Evolutionary conservation across 73 alveolate genomes (phyloP), one percentile per base, ranked within the genome.

Genomic region (Paramecium biaurelia): DNA sequence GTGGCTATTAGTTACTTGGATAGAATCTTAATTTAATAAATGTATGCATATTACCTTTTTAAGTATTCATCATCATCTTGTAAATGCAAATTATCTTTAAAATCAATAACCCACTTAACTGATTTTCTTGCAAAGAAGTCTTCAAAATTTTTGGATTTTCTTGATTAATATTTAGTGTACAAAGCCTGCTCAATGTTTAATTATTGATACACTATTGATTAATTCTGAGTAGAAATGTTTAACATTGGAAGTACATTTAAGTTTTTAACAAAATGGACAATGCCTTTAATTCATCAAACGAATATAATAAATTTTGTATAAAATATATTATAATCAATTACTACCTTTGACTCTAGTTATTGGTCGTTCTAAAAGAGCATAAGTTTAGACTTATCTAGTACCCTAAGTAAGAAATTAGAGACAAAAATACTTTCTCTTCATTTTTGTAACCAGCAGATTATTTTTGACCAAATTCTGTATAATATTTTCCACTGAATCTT

Each of bases 11-110:
- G 7, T 38, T 47, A 12, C 30, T 70, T 21, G 70, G 42, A 72
- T 89, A 89, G 43, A 42, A 89, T 23, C 90, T 79, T 37, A 23
- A 23, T 43, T 7, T 23, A 42, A 4, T 24, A 2, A 3, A 79
- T 21, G 26, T 6, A 32, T 35, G 14, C 14, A 5, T 4, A 3
- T 1, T 43, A 79, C 90, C 92, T 89, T 82, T 89, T 89, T 8
- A 89, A 63, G 47, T 43, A 89, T 70, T 70, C 92, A 34, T 89
- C 94, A 32, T 89, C 92, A 35, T 89, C 94, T 18, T 70, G 41
- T 28, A 10, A 45, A 26, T 59, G 24, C 42, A 70, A 57, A 9
- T 41, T 4, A 89, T 89, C 94, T 12, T 82, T 57, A 89, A 70
- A 89, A 38, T 82, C 79, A 24, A 89, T 68, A 42, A 89, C 85